phyloP scores from a whole-genome alignment of 2,329 filamentous ascomycete species.

The Piedraia hortae region DNA sequence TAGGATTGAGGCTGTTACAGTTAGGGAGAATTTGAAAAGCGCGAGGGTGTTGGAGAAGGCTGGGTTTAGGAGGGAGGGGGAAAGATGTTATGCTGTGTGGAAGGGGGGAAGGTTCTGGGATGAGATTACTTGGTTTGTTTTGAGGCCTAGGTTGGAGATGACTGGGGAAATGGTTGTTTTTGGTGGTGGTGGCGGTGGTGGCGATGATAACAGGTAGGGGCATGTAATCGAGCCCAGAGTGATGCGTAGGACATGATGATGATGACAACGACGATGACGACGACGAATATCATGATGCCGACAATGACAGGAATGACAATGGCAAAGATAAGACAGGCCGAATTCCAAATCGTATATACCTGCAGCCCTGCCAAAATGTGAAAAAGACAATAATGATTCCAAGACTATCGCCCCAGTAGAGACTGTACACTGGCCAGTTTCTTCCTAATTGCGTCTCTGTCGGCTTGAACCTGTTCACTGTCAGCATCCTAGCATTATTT shows the following conservation, averaged over 20 bases:
- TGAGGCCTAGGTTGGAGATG: constrained; percentile 7
- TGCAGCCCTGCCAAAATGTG: too few relatives aligned
- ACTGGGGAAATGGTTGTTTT: too few relatives aligned
- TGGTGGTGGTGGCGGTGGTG: too few relatives aligned
- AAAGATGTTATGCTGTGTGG: constrained; percentile 10
- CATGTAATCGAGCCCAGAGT: too few relatives aligned
- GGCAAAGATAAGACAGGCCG: too few relatives aligned
- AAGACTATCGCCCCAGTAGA: constrained; percentile 14
- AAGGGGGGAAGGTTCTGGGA: constrained; percentile 13
- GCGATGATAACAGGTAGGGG: too few relatives aligned
- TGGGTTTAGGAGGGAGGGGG: constrained; percentile 15
- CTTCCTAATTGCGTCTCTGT: constrained; percentile 21
- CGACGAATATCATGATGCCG: too few relatives aligned
- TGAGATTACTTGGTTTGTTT: constrained; percentile 12
- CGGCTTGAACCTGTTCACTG: constrained; percentile 17
- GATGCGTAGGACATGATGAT: too few relatives aligned
- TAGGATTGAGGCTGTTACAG: constrained; percentile 10
- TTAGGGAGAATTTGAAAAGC: constrained; percentile 13
- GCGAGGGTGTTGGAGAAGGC: constrained; percentile 13
- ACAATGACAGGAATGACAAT: too few relatives aligned
- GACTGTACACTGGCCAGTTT: constrained; percentile 21
- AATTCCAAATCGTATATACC: too few relatives aligned
- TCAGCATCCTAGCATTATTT: not conserved
- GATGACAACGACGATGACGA: too few relatives aligned
- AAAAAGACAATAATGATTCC: too few relatives aligned